A percentile compares a stretch with the other conserved stretches of the same genome.
These are phyloP conservation scores for Rhodotorula glutinis DNA, from an alignment of 1,284 basidiomycete genomes.

Conservation along the genomic window DNA sequence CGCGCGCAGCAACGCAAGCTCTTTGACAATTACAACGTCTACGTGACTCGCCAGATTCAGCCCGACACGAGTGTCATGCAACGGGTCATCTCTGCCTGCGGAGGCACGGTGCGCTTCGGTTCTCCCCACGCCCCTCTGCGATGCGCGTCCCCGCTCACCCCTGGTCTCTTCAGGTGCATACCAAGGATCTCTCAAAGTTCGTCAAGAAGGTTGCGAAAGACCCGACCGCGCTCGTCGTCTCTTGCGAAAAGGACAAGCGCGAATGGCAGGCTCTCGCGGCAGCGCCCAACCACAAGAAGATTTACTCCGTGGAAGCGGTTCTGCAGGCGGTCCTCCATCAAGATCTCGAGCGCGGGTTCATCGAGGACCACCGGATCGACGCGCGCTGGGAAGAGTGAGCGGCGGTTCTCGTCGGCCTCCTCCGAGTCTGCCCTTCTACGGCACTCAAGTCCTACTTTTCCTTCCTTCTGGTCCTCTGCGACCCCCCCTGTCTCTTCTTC, in stretches of 20 bases:
- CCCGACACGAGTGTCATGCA: conserved; percentile 18
- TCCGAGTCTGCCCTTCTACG: too few relatives aligned
- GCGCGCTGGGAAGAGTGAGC: conserved; percentile 10
- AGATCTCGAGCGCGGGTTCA: conserved; percentile 17
- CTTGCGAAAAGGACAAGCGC: conserved; percentile 17
- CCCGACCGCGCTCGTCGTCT: conserved; percentile 16
- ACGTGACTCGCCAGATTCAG: conserved; percentile 55
- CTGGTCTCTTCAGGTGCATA: conserved; percentile 3
- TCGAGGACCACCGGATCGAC: conserved; percentile 11
- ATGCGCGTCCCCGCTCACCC: background rate
- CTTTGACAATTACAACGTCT: conserved; percentile 65
- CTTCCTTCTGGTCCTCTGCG: too few relatives aligned
- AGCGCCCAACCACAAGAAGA: background rate
- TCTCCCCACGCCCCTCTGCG: background rate
- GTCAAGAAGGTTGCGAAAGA: conserved; percentile 18
- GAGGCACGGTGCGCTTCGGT: conserved; percentile 22
- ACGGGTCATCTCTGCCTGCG: conserved; percentile 24
- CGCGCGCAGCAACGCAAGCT: conserved; percentile 59
- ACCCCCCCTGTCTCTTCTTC: too few relatives aligned
- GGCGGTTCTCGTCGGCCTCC: background rate
- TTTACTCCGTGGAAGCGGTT: conserved; percentile 36
- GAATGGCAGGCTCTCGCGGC: conserved; percentile 33
- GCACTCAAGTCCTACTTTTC: too few relatives aligned
- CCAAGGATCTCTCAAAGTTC: conserved; percentile 16
- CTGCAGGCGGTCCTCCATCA: conserved; percentile 26